Percentiles rank a stretch among this genome's conserved stretches.
Evolutionary conservation across 805 yeast genomes (phyloP).

Genomic region (Danielozyma ontarioensis): DNA sequence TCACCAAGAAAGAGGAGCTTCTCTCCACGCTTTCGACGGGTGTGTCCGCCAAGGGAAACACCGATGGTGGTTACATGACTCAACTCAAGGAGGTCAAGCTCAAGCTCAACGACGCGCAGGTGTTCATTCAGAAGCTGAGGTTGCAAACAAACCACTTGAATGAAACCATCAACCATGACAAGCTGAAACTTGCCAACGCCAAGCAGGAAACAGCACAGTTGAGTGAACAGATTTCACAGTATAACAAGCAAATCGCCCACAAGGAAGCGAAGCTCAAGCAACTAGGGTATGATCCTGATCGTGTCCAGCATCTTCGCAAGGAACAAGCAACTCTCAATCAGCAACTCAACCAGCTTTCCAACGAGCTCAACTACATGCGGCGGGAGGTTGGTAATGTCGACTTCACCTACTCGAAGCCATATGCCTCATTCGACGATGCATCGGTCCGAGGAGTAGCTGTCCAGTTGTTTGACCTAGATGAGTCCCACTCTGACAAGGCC

Average conservation of each 20-base stretch:
- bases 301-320: constrained; percentile 38
- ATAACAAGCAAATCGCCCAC: constrained; percentile 31
- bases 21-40: constrained; percentile 82
- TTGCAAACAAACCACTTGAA: constrained; percentile 54
- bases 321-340: constrained; percentile 41
- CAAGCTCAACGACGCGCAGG: constrained; percentile 47
- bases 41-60: constrained; percentile 73
- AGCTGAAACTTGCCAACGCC: constrained; percentile 51
- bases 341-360: constrained; percentile 38
- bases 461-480: constrained; percentile 64
- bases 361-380: constrained; percentile 50
- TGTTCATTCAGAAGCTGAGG: constrained; percentile 53
- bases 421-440: constrained; percentile 49
- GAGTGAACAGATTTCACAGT: constrained; percentile 37
- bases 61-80: constrained; percentile 70
- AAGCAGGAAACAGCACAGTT: constrained; percentile 39
- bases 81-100: constrained; percentile 65
- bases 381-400: constrained; percentile 70
- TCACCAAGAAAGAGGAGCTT: constrained; percentile 66
- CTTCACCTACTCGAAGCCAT: constrained; percentile 66
- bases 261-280: constrained; percentile 40
- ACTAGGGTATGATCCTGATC: constrained; percentile 54
- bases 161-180: constrained; percentile 45
- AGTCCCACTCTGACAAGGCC: constrained; percentile 54
- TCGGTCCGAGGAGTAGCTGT: constrained; percentile 89